Evolutionary conservation across 2,329 filamentous ascomycete genomes (phyloP).

Genomic region (Claviceps citrina): DNA sequence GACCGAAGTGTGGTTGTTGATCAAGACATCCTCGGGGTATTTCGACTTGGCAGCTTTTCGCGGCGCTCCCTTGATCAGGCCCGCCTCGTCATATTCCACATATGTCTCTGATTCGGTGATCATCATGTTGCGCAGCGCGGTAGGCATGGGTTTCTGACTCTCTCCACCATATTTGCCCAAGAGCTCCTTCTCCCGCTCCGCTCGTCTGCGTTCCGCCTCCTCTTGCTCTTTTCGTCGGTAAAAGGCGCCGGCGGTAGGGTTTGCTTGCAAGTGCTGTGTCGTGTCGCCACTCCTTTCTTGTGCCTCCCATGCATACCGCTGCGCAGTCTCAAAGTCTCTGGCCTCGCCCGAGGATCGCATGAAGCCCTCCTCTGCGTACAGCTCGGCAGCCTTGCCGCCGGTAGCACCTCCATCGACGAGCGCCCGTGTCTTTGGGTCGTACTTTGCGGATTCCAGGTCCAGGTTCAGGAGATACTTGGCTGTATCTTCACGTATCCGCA

Average conservation of each 20-base stretch:
- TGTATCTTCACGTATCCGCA: slow-evolving; percentile 88
- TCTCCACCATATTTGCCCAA: slow-evolving; percentile 70
- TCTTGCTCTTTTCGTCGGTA: slow-evolving; percentile 65
- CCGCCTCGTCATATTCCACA: slow-evolving; percentile 86
- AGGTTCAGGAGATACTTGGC: slow-evolving; percentile 93
- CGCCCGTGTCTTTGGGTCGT: slow-evolving; percentile 87
- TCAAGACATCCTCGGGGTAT: slow-evolving; percentile 72
- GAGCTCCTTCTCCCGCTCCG: slow-evolving; percentile 53
- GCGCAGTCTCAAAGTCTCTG: slow-evolving; percentile 78
- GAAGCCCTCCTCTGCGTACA: slow-evolving; percentile 89
- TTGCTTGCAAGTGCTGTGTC: slow-evolving; percentile 80
- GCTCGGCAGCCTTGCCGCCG: slow-evolving; percentile 60
- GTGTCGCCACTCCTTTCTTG: slow-evolving; percentile 71
- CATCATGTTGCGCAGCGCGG: slow-evolving; percentile 47
- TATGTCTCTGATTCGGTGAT: slow-evolving; percentile 73
- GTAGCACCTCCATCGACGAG: slow-evolving; percentile 78
- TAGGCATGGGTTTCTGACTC: slow-evolving; percentile 38
- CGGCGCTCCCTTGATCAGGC: slow-evolving; percentile 74
- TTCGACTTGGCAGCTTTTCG: slow-evolving; percentile 70
- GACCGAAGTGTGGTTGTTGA: slow-evolving; percentile 82
- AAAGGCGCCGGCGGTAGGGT: slow-evolving; percentile 83
- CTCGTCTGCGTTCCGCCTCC: slow-evolving; percentile 53
- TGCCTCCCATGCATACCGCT: slow-evolving; percentile 85
- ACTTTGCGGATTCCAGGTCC: slow-evolving; percentile 90
- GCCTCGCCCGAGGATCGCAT: slow-evolving; percentile 80